phyloP scores from a whole-genome alignment of 2,329 filamentous ascomycete species.

The Trematosphaeria pertusa region DNA sequence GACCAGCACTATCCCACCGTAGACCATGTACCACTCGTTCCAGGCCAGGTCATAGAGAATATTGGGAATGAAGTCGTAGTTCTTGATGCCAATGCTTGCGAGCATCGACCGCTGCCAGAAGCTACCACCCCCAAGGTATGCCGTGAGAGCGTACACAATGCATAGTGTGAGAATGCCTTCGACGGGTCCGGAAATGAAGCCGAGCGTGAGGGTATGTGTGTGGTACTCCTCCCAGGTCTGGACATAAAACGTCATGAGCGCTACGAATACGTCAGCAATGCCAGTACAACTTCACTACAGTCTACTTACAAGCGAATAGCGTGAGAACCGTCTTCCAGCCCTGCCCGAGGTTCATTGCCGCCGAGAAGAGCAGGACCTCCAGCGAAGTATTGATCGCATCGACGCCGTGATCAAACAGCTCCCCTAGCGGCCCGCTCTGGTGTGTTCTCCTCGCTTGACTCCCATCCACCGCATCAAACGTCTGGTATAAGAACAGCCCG shows the following conservation, averaged over 20 bases:
- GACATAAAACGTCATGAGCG: conserved; percentile 94
- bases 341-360: conserved; percentile 90
- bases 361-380: conserved; percentile 90
- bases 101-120: conserved; percentile 93
- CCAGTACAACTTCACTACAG: neutral
- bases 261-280: conserved; percentile 51
- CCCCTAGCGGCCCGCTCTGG: conserved; percentile 91
- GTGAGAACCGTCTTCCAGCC: conserved; percentile 85
- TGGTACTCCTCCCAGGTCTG: conserved; percentile 99
- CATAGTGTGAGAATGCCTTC: conserved; percentile 90
- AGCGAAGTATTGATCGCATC: conserved; percentile 97
- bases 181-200: conserved; percentile 90
- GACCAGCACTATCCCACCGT: conserved; percentile 80
- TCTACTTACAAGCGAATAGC: conserved; percentile 75
- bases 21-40: conserved; percentile 91
- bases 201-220: conserved; percentile 92
- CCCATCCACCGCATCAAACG: conserved; percentile 96
- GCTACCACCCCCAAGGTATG: conserved; percentile 82
- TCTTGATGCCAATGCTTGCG: conserved; percentile 70
- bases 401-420: conserved; percentile 96
- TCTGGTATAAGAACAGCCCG: conserved; percentile 95
- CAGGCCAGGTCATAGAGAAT: conserved; percentile 80
- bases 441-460: conserved; percentile 88
- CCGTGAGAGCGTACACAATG: conserved; percentile 82
- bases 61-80: conserved; percentile 70